Base-by-base conservation (phyloP, 2,329 filamentous ascomycete genomes). In the Colletotrichum sp. region DNA sequence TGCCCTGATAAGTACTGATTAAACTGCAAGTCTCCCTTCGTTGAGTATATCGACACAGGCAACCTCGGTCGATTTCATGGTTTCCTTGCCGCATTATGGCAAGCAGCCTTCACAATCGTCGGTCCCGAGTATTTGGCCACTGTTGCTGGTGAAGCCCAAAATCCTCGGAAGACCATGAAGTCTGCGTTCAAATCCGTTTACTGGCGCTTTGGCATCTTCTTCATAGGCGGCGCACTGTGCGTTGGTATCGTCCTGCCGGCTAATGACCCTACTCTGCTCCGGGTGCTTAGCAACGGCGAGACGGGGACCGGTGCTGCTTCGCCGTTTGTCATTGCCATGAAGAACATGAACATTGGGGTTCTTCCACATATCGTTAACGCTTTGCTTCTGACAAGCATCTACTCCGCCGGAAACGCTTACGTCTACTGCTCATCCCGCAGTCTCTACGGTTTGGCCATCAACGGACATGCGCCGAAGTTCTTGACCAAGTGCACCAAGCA, bases 101-200 rank as follows among this genome's bases (percentile, higher is more conserved):
- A 90, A 77, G 92, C 91, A 13, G 87, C 87, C 71, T 94, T 93
- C 81, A 91, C 90, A 18, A 88, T 94, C 70, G 90, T 91, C 30
- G 93, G 93, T 1, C 92, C 92, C 3, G 93, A 94, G 79, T 94
- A 94, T 79, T 90, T 94, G 57, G 88, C 89, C 36, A 92, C 91
- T 80, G 95, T 94, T 1, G 92, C 95, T 16, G 94, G 93, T 63
- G 93, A 95, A 83, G 89, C 92, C 3, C 87, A 93, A 79, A 91
- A 92, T 77, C 93, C 93, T 0, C 89, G 92, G 6, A 85, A 84
- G 13, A 90, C 91, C 64, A 90, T 96, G 83, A 93, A 93, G 36
- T 89, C 89, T 63, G 94, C 94, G 2, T 95, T 91, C 85, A 95
- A 94, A 80, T 92, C 92, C 1, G 92, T 95, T 8, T 95, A 95